Conservation (phyloP, 78 protist genomes). For the Planoprotostelium fungivorum region DNA sequence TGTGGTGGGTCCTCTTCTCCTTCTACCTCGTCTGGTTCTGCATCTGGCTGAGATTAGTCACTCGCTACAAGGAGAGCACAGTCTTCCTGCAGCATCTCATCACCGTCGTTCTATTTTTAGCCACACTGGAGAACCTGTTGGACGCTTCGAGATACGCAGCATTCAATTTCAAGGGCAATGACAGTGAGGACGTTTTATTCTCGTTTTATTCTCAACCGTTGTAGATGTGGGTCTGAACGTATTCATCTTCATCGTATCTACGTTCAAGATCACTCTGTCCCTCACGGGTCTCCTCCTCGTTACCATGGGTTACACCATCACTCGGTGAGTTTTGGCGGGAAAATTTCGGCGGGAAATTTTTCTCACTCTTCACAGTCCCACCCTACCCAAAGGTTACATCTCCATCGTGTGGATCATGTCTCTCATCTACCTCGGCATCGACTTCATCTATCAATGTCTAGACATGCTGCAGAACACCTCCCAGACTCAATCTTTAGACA, state of each 20-base stretch:
- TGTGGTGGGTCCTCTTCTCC: not conserved
- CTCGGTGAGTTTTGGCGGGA: not conserved
- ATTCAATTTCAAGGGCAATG: not conserved
- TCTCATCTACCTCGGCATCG: not conserved
- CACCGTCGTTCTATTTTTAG: not conserved
- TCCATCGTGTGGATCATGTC: not conserved
- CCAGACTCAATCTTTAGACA: not conserved
- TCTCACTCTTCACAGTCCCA: not conserved
- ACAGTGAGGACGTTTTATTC: not conserved
- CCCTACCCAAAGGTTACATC: not conserved
- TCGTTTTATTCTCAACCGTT: not conserved
- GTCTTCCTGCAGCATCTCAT: not conserved
- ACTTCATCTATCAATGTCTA: not conserved
- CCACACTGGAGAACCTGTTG: not conserved
- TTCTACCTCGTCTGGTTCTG: not conserved
- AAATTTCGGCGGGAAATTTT: not conserved
- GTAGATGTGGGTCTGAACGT: not conserved
- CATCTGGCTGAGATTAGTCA: not conserved
- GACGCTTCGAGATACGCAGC: not conserved
- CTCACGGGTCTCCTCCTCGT: not conserved
- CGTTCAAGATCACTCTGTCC: not conserved
- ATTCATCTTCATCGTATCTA: not conserved
- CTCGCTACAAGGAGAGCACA: not conserved
- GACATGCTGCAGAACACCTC: not conserved
- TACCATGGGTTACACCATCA: not conserved